Percentiles rank a stretch among this genome's conserved stretches.
These are phyloP conservation scores for Trypanosoma cruzi DNA, from an alignment of 208 protist genomes.

Conservation along the genomic window DNA sequence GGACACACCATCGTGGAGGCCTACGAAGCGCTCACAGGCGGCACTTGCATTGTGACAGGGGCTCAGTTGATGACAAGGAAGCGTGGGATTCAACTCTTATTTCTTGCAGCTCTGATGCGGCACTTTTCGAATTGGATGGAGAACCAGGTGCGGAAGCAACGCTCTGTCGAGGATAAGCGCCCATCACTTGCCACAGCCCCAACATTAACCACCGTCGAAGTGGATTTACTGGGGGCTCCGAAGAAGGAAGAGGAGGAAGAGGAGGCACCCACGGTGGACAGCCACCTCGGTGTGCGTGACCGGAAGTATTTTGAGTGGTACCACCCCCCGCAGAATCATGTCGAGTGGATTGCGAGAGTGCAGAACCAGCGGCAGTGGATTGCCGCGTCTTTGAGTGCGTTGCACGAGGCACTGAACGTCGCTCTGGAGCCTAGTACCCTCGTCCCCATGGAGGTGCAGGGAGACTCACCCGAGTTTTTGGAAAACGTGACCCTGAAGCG, in stretches of 20 bases:
- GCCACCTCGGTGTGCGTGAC: conserved; percentile 27
- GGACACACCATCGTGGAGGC: conserved; percentile 49
- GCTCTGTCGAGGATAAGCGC: conserved; percentile 8
- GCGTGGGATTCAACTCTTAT: conserved; percentile 55
- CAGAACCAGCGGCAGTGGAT: conserved; percentile 72
- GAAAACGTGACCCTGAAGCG: conserved; percentile 47
- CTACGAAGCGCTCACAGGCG: conserved; percentile 69
- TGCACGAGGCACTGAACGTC: conserved; percentile 57
- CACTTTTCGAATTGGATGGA: conserved; percentile 78
- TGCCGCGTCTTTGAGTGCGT: conserved; percentile 65
- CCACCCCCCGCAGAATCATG: conserved; percentile 60
- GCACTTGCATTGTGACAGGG: conserved; percentile 43
- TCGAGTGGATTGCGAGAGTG: conserved; percentile 46
- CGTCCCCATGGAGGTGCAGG: conserved; percentile 56
- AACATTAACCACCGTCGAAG: neutral
- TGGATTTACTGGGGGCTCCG: conserved; percentile 4
- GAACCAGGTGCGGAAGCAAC: conserved; percentile 39
- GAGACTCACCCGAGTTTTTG: conserved; percentile 40
- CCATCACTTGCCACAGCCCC: neutral
- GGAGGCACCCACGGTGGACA: neutral
- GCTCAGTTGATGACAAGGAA: conserved; percentile 54
- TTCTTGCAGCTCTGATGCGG: conserved; percentile 67
- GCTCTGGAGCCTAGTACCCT: conserved; percentile 22
- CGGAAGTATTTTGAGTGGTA: conserved; percentile 52
- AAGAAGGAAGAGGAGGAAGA: neutral